phyloP scores from a whole-genome alignment of 202 grass and related monocot species.

The Carex arenaria region DNA sequence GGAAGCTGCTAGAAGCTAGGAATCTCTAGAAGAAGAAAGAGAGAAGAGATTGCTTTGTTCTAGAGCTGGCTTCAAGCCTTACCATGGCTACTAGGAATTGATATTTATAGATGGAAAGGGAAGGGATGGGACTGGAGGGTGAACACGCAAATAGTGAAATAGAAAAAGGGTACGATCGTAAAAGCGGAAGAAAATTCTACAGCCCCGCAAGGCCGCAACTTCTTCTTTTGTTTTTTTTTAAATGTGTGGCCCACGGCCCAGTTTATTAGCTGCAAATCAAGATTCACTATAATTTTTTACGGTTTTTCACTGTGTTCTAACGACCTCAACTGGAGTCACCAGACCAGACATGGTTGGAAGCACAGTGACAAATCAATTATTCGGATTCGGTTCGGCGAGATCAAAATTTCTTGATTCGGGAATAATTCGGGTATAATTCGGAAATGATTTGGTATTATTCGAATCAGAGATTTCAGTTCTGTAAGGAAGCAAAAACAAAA shows the following conservation, averaged over 20 bases:
- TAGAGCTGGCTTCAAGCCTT: slow-evolving; percentile 38
- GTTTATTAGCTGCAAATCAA: background rate
- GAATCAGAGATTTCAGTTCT: no score
- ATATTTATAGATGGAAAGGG: slow-evolving; percentile 38
- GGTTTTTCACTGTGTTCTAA: background rate
- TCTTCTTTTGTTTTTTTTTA: background rate
- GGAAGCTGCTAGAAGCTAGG: slow-evolving; percentile 13
- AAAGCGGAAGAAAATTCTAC: background rate
- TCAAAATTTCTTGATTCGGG: no score
- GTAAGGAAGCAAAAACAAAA: no score
- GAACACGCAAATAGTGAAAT: background rate
- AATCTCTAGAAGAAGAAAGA: slow-evolving; percentile 6
- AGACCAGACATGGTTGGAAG: no score
- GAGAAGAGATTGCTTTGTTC: slow-evolving; percentile 4
- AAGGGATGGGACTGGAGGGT: background rate
- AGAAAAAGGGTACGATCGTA: background rate
- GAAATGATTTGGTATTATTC: no score
- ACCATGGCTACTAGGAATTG: background rate
- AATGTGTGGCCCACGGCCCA: background rate
- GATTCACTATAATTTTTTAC: no score
- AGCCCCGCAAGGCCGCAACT: no score
- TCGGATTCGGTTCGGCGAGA: no score
- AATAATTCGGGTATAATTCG: no score
- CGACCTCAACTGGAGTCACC: background rate
- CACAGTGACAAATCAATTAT: no score